These are phyloP conservation scores for Aspergillus leporis DNA, from an alignment of 495 filamentous ascomycete species.

Conservation along the genomic window DNA sequence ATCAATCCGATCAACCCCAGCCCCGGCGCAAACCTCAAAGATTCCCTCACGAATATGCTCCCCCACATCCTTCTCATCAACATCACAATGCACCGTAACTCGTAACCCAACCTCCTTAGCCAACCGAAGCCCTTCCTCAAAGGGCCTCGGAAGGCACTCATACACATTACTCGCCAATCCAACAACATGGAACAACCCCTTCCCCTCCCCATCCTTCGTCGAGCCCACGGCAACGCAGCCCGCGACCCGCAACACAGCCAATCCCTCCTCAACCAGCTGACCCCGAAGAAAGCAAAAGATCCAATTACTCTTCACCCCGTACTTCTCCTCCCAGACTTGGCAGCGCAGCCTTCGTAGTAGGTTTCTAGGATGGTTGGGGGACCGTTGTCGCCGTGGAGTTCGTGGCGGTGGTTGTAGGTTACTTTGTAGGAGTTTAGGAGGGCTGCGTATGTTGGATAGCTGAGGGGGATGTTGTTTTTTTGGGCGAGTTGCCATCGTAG, in stretches of 20 bases:
- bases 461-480: slow-evolving; percentile 37
- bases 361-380: slow-evolving; percentile 42
- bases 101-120: slow-evolving; percentile 39
- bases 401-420: slow-evolving; percentile 34
- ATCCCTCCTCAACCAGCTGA: slow-evolving; percentile 26
- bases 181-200: slow-evolving; percentile 41
- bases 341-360: slow-evolving; percentile 42
- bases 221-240: slow-evolving; percentile 34
- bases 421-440: slow-evolving; percentile 33
- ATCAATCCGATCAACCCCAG: slow-evolving; percentile 41
- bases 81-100: slow-evolving; percentile 47
- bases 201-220: slow-evolving; percentile 25
- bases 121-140: slow-evolving; percentile 35
- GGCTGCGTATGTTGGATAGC: slow-evolving; percentile 31
- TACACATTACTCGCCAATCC: slow-evolving; percentile 45
- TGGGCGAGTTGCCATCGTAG: slow-evolving; percentile 39
- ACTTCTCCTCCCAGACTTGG: slow-evolving; percentile 31
- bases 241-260: slow-evolving; percentile 25
- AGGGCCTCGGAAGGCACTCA: slow-evolving; percentile 38
- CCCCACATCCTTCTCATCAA: slow-evolving; percentile 41
- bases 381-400: slow-evolving; percentile 33
- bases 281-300: slow-evolving; percentile 47
- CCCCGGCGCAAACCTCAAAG: slow-evolving; percentile 28
- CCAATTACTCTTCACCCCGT: slow-evolving; percentile 34
- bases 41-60: slow-evolving; percentile 39